A percentile compares a stretch with the other conserved stretches of the same genome.
phyloP scores from a whole-genome alignment of 495 filamentous ascomycete species.

The Oleoguttula mirabilis region DNA sequence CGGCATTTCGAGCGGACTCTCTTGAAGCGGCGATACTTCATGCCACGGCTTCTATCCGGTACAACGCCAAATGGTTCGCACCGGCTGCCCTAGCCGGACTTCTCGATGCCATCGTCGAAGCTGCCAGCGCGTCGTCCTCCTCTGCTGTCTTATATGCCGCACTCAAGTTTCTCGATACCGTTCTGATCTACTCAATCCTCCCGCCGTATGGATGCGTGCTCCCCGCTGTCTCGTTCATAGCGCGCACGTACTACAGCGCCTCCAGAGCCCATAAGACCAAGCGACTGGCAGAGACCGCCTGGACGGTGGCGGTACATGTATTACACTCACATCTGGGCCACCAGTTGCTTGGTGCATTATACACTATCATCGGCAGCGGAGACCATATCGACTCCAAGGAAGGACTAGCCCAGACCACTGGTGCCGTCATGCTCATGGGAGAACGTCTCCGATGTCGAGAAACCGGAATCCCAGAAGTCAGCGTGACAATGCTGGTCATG shows the following conservation, averaged over 20 bases:
- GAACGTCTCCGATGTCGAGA: constrained; percentile 15
- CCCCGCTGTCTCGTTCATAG: not conserved
- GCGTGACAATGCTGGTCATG: no score
- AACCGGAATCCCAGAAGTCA: constrained; percentile 1
- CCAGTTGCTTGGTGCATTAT: constrained; percentile 20
- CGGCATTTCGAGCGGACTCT: not conserved
- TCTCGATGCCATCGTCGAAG: constrained; percentile 53
- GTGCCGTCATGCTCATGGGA: constrained; percentile 23
- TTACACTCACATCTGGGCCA: constrained; percentile 68
- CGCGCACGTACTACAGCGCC: constrained; percentile 44
- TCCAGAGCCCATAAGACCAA: constrained; percentile 54
- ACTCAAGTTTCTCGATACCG: constrained; percentile 62
- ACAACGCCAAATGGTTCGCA: constrained; percentile 65
- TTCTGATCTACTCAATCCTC: constrained; percentile 55
- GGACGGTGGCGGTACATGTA: constrained; percentile 62
- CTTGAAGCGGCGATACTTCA: constrained; percentile 43
- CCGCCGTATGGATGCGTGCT: constrained; percentile 1
- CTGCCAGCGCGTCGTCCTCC: constrained; percentile 64
- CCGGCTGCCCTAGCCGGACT: constrained; percentile 54
- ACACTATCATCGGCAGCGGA: constrained; percentile 20
- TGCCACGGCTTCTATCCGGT: constrained; percentile 66
- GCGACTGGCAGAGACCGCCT: constrained; percentile 56
- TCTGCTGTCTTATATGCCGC: constrained; percentile 63
- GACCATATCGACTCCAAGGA: no score
- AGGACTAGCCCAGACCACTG: constrained; percentile 19